These are phyloP conservation scores for Deuterostichococcus epilithicus DNA, from an alignment of 139 green algal species.

Conservation along the genomic window DNA sequence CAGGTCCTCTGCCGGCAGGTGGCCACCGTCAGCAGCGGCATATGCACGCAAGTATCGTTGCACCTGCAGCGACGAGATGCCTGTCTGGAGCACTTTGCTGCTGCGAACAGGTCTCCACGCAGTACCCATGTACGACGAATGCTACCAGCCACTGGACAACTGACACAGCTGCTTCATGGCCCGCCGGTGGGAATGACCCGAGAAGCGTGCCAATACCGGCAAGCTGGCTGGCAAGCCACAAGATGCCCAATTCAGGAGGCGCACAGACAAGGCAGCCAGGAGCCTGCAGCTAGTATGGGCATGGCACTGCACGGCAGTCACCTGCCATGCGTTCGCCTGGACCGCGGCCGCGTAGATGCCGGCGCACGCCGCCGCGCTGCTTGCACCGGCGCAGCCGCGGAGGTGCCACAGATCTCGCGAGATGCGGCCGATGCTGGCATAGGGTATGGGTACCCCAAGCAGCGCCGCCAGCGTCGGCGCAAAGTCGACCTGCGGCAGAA, in stretches of 20 bases:
- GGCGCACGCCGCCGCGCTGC: background rate
- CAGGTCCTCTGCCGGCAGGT: slow-evolving; percentile 40
- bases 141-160: too few relatives aligned
- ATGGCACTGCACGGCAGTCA: background rate
- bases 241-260: too few relatives aligned
- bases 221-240: too few relatives aligned
- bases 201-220: too few relatives aligned
- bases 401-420: slow-evolving; percentile 51
- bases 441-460: slow-evolving; percentile 80
- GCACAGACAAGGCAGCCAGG: too few relatives aligned
- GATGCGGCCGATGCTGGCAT: slow-evolving; percentile 71
- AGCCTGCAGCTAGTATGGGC: too few relatives aligned
- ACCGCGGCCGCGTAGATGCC: slow-evolving; percentile 5
- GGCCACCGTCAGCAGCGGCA: slow-evolving; percentile 19
- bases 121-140: too few relatives aligned
- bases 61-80: slow-evolving; percentile 41
- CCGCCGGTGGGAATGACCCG: too few relatives aligned
- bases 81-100: too few relatives aligned
- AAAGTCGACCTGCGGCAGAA: slow-evolving; percentile 82
- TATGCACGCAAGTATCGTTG: slow-evolving; percentile 68
- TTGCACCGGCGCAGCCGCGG: background rate
- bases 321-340: slow-evolving; percentile 24
- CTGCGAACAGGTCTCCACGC: too few relatives aligned
- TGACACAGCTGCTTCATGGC: too few relatives aligned
- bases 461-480: slow-evolving; percentile 73